phyloP scores from a whole-genome alignment of 805 yeast species.

The Suhomyces kilbournensis region DNA sequence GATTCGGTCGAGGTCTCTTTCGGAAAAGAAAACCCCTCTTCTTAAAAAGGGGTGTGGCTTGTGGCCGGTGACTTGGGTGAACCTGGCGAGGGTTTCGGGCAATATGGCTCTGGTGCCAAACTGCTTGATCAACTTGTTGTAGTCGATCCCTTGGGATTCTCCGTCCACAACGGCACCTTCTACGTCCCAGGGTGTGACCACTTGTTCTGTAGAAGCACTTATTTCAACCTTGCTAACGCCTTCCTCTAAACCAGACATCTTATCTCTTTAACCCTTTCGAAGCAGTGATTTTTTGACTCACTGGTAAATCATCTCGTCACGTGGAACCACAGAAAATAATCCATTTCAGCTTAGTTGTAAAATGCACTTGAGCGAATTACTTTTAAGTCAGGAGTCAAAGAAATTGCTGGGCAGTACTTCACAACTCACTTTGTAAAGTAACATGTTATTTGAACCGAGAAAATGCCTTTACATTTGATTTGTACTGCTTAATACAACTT shows the following conservation, averaged over 20 bases:
- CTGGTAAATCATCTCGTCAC: neutral
- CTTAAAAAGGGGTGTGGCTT: conserved; percentile 87
- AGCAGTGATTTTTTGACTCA: no score
- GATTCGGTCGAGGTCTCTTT: conserved; percentile 76
- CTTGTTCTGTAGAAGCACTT: conserved; percentile 21
- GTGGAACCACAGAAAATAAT: neutral
- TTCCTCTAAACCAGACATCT: conserved; percentile 10
- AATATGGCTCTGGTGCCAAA: conserved; percentile 82
- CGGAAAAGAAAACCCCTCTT: conserved; percentile 90
- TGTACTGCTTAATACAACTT: no score
- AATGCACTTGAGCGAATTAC: no score
- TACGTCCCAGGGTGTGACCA: conserved; percentile 94
- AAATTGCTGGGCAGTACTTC: no score
- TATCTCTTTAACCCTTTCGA: neutral
- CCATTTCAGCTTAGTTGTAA: no score
- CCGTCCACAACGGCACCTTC: conserved; percentile 98
- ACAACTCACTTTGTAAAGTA: no score
- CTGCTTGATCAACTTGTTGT: conserved; percentile 78
- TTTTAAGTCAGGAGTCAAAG: no score
- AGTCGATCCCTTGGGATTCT: conserved; percentile 84
- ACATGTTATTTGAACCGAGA: no score
- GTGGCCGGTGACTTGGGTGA: conserved; percentile 79
- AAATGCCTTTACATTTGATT: no score
- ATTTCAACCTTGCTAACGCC: conserved; percentile 8
- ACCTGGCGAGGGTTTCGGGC: conserved; percentile 69